Percentiles rank a stretch among this genome's conserved stretches.
Evolutionary conservation across 768 basidiomycete genomes (phyloP).

Genomic region (Fomitopsis pulvina): DNA sequence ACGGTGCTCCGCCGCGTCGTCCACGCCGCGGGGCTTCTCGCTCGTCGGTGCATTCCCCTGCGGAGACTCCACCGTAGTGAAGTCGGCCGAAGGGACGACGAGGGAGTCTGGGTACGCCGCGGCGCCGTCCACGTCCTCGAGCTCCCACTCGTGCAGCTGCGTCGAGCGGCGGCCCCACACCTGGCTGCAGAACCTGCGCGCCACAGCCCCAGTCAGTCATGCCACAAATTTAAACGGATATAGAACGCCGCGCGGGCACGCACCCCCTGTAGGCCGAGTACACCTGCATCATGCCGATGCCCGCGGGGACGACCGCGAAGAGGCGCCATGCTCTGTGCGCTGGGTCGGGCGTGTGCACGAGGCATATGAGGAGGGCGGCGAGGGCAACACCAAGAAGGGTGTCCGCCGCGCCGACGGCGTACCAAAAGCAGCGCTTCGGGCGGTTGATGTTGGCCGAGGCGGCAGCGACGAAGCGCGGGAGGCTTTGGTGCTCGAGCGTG

Average conservation of each 20-base stretch:
- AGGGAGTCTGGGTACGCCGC: background rate
- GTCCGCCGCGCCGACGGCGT: conserved; percentile 20
- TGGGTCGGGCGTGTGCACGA: background rate
- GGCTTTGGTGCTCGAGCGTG: conserved; percentile 22
- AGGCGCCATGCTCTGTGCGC: conserved; percentile 26
- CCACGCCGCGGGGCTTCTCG: no score
- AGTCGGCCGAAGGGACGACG: no score
- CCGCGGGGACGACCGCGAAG: conserved; percentile 23
- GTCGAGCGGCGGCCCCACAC: conserved; percentile 28
- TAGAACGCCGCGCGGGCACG: background rate
- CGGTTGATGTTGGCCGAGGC: conserved; percentile 30
- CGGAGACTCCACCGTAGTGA: no score
- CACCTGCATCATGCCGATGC: conserved; percentile 25
- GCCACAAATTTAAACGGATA: background rate
- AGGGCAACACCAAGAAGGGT: conserved; percentile 22
- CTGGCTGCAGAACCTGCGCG: conserved; percentile 26
- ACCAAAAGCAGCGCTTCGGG: conserved; percentile 32
- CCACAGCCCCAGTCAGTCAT: background rate
- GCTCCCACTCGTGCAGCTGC: conserved; percentile 34
- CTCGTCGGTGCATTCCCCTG: no score
- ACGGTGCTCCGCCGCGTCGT: no score
- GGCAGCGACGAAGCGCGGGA: conserved; percentile 27
- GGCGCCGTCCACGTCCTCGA: conserved; percentile 25
- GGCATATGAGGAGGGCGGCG: conserved; percentile 13
- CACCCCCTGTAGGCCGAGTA: conserved; percentile 31